Evolutionary conservation across 495 filamentous ascomycete genomes (phyloP).

Genomic region (Parmelia sp.): DNA sequence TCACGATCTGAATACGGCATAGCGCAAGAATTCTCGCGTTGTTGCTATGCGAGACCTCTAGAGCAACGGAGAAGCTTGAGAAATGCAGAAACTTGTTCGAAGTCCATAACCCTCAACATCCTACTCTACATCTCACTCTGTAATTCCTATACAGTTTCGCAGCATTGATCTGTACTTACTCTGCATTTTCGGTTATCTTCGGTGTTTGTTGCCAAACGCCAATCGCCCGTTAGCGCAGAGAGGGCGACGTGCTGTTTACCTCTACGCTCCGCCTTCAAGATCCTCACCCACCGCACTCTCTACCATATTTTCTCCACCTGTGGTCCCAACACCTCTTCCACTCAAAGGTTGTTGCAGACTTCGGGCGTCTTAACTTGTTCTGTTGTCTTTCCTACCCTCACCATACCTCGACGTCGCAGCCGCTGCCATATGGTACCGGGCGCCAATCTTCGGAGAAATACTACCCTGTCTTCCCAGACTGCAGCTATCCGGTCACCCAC

Average conservation of each 20-base stretch:
- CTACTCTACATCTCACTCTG: conserved; percentile 21
- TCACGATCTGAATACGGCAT: background rate
- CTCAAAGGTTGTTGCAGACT: background rate
- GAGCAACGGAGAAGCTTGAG: conserved; percentile 12
- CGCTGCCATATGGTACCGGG: background rate
- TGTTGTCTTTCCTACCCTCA: background rate
- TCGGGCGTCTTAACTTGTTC: background rate
- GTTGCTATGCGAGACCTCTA: conserved; percentile 18
- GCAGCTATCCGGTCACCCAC: background rate
- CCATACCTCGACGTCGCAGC: background rate
- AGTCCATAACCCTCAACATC: conserved; percentile 14
- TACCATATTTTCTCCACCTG: background rate
- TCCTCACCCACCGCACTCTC: conserved; percentile 7
- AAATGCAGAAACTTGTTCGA: conserved; percentile 19
- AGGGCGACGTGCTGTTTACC: conserved; percentile 22
- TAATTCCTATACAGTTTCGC: conserved; percentile 11
- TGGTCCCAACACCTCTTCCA: background rate
- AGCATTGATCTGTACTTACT: conserved; percentile 19
- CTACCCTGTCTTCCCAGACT: background rate
- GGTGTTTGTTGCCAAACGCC: conserved; percentile 17
- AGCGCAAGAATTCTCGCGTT: conserved; percentile 18
- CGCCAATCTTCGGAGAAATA: conserved; percentile 4
- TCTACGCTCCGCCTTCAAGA: conserved; percentile 13
- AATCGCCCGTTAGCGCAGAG: conserved; percentile 18
- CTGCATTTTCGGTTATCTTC: conserved; percentile 9